These are phyloP conservation scores for Fraxinus excelsior DNA, from an alignment of 257 asterid species.

Conservation along the genomic window DNA sequence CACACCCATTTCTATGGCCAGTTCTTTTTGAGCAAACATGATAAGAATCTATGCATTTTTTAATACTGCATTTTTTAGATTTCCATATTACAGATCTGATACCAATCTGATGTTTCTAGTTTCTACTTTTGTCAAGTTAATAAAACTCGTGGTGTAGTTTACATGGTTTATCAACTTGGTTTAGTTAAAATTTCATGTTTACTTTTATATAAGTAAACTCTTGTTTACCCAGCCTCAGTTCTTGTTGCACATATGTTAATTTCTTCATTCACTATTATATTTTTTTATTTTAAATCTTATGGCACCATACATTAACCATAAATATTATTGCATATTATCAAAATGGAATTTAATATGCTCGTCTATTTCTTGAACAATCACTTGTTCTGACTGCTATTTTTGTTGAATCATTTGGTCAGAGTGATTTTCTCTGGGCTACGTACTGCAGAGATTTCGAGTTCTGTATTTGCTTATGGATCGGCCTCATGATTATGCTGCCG, in stretches of 20 bases:
- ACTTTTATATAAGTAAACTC: neutral
- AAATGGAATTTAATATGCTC: neutral
- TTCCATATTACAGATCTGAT: neutral
- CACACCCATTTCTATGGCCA: neutral
- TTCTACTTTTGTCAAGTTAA: neutral
- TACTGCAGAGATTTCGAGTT: neutral
- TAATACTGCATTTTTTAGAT: neutral
- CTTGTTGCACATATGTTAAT: neutral
- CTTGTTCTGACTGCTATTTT: neutral
- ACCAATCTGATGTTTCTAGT: neutral
- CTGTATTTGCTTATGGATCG: conserved; percentile 64
- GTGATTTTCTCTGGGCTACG: neutral
- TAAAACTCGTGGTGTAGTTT: neutral
- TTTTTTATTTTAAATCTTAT: neutral
- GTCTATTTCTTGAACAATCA: neutral
- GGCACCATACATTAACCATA: neutral
- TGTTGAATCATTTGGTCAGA: neutral
- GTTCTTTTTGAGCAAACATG: neutral
- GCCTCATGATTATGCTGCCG: conserved; percentile 78
- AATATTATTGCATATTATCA: neutral
- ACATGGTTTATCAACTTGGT: neutral
- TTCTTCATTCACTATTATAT: neutral
- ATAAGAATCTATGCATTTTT: neutral
- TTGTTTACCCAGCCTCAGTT: neutral
- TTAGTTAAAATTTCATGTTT: neutral